Evolutionary conservation across 2,329 filamentous ascomycete species (phyloP).

Genomic region (Hyphodiscus sp.): DNA sequence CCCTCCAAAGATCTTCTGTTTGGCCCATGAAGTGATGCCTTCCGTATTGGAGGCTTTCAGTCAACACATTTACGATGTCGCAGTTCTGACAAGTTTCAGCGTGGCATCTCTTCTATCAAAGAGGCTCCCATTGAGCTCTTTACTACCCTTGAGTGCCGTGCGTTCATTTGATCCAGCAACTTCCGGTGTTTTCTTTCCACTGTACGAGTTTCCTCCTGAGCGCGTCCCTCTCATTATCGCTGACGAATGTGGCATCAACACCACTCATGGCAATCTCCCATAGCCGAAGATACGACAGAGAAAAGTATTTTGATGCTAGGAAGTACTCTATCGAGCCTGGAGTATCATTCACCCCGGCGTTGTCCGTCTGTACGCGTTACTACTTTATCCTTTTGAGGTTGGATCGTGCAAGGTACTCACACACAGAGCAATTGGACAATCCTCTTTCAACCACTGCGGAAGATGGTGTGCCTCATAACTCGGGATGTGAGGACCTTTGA

Average conservation of each 20-base stretch:
- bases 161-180: not conserved
- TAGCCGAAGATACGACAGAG: not conserved
- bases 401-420: not conserved
- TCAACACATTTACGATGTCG: too few relatives aligned
- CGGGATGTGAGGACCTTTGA: not conserved
- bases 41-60: too few relatives aligned
- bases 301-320: not conserved
- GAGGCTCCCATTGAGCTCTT: too few relatives aligned
- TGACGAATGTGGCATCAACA: not conserved
- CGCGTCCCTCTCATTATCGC: not conserved
- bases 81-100: too few relatives aligned
- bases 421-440: not conserved
- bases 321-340: not conserved
- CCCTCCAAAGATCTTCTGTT: too few relatives aligned
- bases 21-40: too few relatives aligned
- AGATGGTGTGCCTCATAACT: not conserved
- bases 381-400: not conserved
- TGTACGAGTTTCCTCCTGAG: not conserved
- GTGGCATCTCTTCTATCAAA: too few relatives aligned
- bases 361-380: not conserved
- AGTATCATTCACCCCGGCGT: not conserved
- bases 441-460: not conserved
- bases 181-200: not conserved
- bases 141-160: not conserved
- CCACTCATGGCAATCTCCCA: not conserved